These are phyloP conservation scores for Eucalyptus pauciflora DNA, from an alignment of 345 rosid genomes.

Conservation along the genomic window DNA sequence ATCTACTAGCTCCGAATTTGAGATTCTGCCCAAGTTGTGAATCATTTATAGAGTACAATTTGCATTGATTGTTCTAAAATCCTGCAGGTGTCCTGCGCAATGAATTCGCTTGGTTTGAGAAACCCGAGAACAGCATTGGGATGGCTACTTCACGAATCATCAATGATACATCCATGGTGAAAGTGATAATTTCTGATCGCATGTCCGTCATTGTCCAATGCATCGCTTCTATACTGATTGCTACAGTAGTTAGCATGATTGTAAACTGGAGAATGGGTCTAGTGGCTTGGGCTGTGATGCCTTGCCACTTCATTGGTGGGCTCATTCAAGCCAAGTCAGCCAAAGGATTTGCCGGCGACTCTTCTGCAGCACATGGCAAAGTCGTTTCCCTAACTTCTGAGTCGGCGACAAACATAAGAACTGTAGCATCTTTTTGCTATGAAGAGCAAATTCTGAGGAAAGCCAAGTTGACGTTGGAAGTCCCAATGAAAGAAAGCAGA, in stretches of 20 bases:
- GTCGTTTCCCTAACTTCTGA: constrained; percentile 41
- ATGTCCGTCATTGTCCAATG: constrained; percentile 65
- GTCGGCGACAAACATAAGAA: constrained; percentile 44
- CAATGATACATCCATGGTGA: constrained; percentile 47
- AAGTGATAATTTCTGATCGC: constrained; percentile 49
- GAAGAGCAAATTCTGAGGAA: constrained; percentile 39
- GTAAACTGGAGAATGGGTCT: constrained; percentile 58
- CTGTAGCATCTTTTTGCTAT: constrained; percentile 53
- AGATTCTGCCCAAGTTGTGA: background rate
- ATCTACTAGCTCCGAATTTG: background rate
- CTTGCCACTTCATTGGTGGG: constrained; percentile 72
- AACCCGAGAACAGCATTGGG: constrained; percentile 34
- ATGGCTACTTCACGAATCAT: constrained; percentile 34
- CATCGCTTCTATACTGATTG: constrained; percentile 52
- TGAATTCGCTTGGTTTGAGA: constrained; percentile 61
- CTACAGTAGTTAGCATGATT: constrained; percentile 39
- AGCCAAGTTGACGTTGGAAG: constrained; percentile 19
- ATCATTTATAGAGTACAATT: background rate
- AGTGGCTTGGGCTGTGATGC: constrained; percentile 80
- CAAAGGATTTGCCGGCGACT: constrained; percentile 49
- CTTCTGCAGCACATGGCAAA: constrained; percentile 30
- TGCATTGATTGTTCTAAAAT: background rate
- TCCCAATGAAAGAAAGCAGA: constrained; percentile 21
- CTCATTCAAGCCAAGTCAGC: constrained; percentile 60
- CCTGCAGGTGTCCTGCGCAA: constrained; percentile 38